Conservation (phyloP, 2,329 filamentous ascomycete genomes). For the Colletotrichum agaves region DNA sequence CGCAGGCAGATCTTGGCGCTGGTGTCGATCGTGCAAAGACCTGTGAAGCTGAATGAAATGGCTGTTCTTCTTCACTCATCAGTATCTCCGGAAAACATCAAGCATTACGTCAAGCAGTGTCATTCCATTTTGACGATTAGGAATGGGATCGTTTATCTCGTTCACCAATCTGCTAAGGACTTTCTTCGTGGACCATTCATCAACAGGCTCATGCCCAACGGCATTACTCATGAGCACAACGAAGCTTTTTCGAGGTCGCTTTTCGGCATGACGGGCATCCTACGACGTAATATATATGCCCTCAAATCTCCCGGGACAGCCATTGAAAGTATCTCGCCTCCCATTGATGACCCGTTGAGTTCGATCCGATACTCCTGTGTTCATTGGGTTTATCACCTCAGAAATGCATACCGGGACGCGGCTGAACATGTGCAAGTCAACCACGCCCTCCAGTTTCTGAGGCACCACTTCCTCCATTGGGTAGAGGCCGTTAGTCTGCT, state of each 20-base stretch:
- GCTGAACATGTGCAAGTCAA: background rate
- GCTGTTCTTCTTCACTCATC: constrained; percentile 38
- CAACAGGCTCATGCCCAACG: constrained; percentile 44
- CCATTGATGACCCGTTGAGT: constrained; percentile 35
- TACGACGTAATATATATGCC: constrained; percentile 50
- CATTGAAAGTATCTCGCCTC: constrained; percentile 11
- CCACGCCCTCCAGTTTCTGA: background rate
- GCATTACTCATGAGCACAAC: constrained; percentile 43
- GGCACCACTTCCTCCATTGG: background rate
- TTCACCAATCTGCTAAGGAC: constrained; percentile 58
- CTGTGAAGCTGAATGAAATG: constrained; percentile 47
- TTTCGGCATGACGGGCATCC: constrained; percentile 40
- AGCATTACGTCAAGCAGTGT: background rate
- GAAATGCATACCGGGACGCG: background rate
- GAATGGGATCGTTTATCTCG: constrained; percentile 47
- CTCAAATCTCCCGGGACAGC: constrained; percentile 37
- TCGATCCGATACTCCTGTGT: constrained; percentile 39
- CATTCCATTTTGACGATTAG: constrained; percentile 43
- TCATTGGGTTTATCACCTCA: constrained; percentile 40
- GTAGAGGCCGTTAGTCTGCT: background rate
- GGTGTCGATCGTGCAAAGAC: constrained; percentile 46
- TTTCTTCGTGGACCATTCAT: constrained; percentile 43
- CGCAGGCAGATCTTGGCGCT: constrained; percentile 50
- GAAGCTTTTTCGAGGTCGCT: constrained; percentile 49
- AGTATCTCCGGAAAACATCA: background rate